phyloP scores from a whole-genome alignment of 2,329 filamentous ascomycete genomes.

The Venturia asperata region DNA sequence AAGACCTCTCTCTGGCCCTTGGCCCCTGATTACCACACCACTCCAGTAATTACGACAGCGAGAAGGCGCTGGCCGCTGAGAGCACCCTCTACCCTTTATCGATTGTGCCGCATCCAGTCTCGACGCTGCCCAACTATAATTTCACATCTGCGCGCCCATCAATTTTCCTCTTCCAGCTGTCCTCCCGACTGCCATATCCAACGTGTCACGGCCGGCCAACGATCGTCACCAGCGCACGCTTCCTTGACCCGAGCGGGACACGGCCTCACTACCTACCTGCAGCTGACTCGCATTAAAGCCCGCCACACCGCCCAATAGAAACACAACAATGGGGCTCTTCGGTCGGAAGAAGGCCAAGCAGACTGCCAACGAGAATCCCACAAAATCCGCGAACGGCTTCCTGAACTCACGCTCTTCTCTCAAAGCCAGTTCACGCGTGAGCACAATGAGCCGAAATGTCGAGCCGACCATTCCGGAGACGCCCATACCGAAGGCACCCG shows the following conservation, averaged over 20 bases:
- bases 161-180: neutral
- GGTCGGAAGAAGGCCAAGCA: constrained; percentile 4
- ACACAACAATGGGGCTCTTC: constrained; percentile 12
- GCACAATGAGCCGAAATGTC: neutral
- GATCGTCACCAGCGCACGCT: neutral
- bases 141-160: neutral
- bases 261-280: neutral
- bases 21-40: neutral
- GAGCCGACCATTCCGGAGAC: constrained; percentile 13
- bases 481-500: constrained; percentile 66
- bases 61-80: neutral
- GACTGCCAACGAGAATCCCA: neutral
- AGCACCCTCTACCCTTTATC: neutral
- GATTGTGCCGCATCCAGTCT: neutral
- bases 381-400: neutral
- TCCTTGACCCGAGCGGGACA: neutral
- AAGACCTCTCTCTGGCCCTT: neutral
- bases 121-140: neutral
- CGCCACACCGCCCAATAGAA: neutral
- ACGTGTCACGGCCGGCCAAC: neutral
- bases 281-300: constrained; percentile 6
- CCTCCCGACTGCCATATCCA: neutral
- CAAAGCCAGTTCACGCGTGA: neutral
- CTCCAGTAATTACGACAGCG: neutral
- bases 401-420: neutral